Conservation (phyloP, 2,329 filamentous ascomycete genomes). For the Botryosphaeria dothidea region DNA sequence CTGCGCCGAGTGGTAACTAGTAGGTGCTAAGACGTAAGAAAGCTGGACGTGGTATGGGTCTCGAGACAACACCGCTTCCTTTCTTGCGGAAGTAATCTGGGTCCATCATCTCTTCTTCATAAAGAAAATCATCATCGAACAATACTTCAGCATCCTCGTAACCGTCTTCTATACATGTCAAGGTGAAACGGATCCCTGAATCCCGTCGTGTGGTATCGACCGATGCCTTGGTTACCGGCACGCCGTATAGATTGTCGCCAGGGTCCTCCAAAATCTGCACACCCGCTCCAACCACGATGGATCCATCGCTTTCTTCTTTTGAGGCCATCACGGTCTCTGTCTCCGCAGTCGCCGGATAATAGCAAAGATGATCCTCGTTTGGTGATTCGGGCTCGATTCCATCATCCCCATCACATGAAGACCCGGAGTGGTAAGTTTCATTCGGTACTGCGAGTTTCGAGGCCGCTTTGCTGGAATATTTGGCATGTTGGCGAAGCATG, state of each 20-base stretch:
- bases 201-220: background rate
- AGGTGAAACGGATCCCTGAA: background rate
- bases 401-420: background rate
- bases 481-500: background rate
- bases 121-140: conserved; percentile 4
- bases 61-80: background rate
- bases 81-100: conserved; percentile 5
- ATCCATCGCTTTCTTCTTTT: background rate
- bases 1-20: too few species aligned
- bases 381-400: background rate
- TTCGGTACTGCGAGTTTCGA: background rate
- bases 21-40: background rate
- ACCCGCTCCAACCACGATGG: background rate
- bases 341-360: too few species aligned
- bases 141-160: background rate
- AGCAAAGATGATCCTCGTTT: background rate
- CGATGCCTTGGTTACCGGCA: background rate
- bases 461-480: too few species aligned
- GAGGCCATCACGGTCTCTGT: background rate
- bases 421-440: background rate
- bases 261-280: background rate
- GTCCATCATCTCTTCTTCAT: conserved; percentile 3
- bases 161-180: conserved; percentile 1
- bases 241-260: background rate
- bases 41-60: background rate